Base-by-base conservation (phyloP, 2,329 filamentous ascomycete genomes). In the Didymella glomerata region DNA sequence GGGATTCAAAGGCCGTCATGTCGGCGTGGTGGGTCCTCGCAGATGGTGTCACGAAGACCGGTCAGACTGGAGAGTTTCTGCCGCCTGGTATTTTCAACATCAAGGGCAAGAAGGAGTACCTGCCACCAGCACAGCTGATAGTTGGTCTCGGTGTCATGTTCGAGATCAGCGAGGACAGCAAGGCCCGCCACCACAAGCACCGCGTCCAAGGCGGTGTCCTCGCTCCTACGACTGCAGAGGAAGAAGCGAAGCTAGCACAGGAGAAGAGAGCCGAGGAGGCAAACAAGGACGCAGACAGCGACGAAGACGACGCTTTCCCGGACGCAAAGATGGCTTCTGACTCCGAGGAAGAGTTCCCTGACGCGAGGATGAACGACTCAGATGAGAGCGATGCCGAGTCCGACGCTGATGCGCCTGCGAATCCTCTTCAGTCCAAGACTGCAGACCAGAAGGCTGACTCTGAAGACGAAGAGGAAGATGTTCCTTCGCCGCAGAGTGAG, bases 1-100 rank as follows among this genome's bases (percentile, higher is more conserved):
- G 95, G 95, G 95, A 98, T 61, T 94, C 91, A 1, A 99, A 99
- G 77, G 94, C 94, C 9, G 87, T 92, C 16, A 96, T 98, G 91
- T 90, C 91, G 18, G 93, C 94, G 9, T 99, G 92, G 90, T 99
- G 95, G 95, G 94, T 96, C 0, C 88, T 89, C 62, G 90, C 91
- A 2, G 89, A 94, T 53, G 93, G 98, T 75, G 92, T 99, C 0
- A 92, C 91, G 10, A 98, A 98, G 78, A 91, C 88, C 32, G 89
- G 90, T 0, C 84, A 88, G 0, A 87, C 86, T 0, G 94, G 94
- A 24, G 93, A 96, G 66, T 94, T 91, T 68, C 78, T 99, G 7
- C 85, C 88, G 0, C 83, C 86, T 0, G 95, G 94, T 18, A 86
- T 86, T 63, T 97, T 99, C 75, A 86, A 89, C 77, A 84, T 97